These are phyloP conservation scores for Suaeda aralocaspica DNA, from an alignment of 148 eudicot genomes.

Conservation along the genomic window DNA sequence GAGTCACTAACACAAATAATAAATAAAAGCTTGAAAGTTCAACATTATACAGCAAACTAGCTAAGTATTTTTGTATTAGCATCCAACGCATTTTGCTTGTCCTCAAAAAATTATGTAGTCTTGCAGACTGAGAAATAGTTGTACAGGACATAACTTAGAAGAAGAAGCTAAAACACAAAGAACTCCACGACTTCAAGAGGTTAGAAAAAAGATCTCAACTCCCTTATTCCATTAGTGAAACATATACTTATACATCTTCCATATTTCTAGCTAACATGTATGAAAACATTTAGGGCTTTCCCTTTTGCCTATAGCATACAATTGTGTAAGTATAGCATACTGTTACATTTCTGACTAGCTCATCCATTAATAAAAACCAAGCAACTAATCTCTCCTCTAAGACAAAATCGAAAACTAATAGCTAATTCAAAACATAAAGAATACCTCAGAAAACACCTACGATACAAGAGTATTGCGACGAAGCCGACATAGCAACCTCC, in stretches of 20 bases:
- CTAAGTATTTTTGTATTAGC: neutral
- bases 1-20: neutral
- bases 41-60: neutral
- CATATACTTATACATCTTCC: slow-evolving; percentile 17
- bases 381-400: slow-evolving; percentile 7
- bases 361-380: slow-evolving; percentile 18
- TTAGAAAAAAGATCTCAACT: neutral
- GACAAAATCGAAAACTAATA: slow-evolving; percentile 27
- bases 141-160: neutral
- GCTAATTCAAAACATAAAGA: slow-evolving; percentile 14
- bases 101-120: neutral
- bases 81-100: neutral
- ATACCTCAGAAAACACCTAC: slow-evolving; percentile 29
- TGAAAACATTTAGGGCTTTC: slow-evolving; percentile 1
- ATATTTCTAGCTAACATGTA: neutral
- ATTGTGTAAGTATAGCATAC: slow-evolving; percentile 8
- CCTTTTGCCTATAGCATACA: slow-evolving; percentile 16
- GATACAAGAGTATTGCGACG: slow-evolving; percentile 20
- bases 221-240: slow-evolving; percentile 21
- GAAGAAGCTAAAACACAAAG: neutral
- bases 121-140: neutral
- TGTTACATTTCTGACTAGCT: slow-evolving; percentile 13
- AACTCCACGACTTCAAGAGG: slow-evolving; percentile 2
- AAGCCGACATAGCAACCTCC: neutral
- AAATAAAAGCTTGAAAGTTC: neutral